Evolutionary conservation across 1,284 basidiomycete species (phyloP), one percentile per base, ranked within the genome.

Genomic region (Thelephora terrestris): DNA sequence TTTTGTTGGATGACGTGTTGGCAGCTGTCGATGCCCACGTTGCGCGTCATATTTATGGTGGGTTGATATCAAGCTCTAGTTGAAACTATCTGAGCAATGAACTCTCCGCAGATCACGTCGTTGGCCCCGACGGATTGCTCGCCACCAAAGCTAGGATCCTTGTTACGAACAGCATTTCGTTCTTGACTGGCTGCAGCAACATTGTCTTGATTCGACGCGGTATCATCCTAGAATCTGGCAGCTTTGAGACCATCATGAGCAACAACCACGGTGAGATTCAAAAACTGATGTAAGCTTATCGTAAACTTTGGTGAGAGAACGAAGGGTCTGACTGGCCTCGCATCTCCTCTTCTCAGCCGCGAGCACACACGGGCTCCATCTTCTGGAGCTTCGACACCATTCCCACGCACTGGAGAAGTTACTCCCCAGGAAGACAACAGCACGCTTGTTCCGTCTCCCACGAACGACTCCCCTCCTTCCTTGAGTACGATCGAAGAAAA

Each of bases 91-190:
- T 35, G 17, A 23, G 40, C 36, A 37, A 14, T 43, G 20, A 47
- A 27, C 18, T 14, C 66, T 52, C 61, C 66, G 2, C 65, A 82
- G 91, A 95, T 57, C 74, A 89, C 43, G 91, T 97, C 29, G 86
- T 97, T 51, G 94, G 94, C 2, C 92, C 93, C 1, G 70, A 80
- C 47, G 94, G 94, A 49, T 60, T 98, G 2, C 79, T 98, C 25
- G 77, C 85, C 16, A 77, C 78, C 37, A 95, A 95, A 65, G 91
- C 91, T 5, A 75, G 94, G 23, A 75, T 97, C 46, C 69, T 97
- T 3, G 90, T 94, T 50, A 95, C 92, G 18, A 94, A 97, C 65
- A 85, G 85, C 43, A 83, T 97, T 37, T 78, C 91, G 16, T 94
- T 88, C 61, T 72, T 94, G 45, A 77, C 79, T 44, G 74, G 91